Conservation (phyloP, 306 rosid genomes). For the Cucumis cinereus region DNA sequence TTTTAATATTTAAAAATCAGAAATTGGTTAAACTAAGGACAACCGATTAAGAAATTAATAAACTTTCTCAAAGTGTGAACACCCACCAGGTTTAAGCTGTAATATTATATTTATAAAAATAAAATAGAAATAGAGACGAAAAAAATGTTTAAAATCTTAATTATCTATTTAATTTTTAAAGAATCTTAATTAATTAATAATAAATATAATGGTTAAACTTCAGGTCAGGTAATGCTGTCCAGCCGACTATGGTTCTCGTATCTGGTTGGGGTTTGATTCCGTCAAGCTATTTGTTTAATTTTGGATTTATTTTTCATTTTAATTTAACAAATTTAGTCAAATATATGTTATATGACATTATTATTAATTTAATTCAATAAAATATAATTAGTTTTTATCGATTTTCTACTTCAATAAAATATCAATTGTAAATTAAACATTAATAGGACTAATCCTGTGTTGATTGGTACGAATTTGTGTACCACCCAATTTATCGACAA, state of each 20-base stretch:
- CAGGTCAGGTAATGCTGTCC: background rate
- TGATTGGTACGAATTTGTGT: conserved; percentile 3
- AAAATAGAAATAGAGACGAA: too few species aligned
- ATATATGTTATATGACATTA: background rate
- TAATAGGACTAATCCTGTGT: background rate
- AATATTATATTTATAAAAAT: too few species aligned
- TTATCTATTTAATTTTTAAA: background rate
- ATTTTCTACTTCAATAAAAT: background rate
- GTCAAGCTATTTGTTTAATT: background rate
- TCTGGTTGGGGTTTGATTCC: background rate
- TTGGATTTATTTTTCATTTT: background rate
- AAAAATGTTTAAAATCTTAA: too few species aligned
- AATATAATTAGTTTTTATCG: background rate
- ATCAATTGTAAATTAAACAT: background rate
- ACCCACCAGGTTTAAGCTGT: too few species aligned
- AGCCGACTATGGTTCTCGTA: background rate
- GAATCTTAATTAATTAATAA: background rate
- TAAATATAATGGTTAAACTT: background rate
- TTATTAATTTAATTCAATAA: background rate
- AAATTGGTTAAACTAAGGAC: background rate
- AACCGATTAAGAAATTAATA: background rate
- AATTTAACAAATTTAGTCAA: background rate
- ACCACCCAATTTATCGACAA: background rate
- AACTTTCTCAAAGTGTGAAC: background rate
- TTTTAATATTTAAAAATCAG: too few species aligned